These are phyloP conservation scores for Prinsepia uniflora DNA, from an alignment of 306 rosid species.

Conservation along the genomic window DNA sequence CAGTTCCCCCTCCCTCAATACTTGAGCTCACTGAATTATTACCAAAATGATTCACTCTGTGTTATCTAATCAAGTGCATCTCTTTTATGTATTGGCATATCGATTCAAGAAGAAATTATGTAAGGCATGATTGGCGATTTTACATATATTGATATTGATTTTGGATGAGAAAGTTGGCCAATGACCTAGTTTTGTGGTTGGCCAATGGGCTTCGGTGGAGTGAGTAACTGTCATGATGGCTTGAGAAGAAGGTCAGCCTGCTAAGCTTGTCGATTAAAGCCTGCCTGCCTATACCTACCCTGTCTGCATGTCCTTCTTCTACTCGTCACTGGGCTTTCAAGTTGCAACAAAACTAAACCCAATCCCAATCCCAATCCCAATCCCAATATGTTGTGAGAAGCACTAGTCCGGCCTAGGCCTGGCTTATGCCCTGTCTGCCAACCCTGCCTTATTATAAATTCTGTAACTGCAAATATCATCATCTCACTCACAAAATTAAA, in stretches of 20 bases:
- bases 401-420: not conserved
- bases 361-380: not conserved
- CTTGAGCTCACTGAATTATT: too few relatives aligned
- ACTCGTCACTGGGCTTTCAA: constrained; percentile 9
- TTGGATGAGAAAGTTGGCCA: not conserved
- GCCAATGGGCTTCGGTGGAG: constrained; percentile 8
- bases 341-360: not conserved
- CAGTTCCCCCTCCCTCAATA: too few relatives aligned
- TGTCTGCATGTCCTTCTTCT: not conserved
- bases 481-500: not conserved
- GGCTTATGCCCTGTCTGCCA: not conserved
- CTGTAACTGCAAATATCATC: not conserved
- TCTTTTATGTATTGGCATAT: too few relatives aligned
- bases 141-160: not conserved
- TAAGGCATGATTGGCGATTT: not conserved
- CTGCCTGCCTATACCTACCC: not conserved
- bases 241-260: not conserved
- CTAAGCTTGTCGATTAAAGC: not conserved
- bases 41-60: too few relatives aligned
- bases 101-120: too few relatives aligned
- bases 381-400: not conserved
- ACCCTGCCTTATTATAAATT: not conserved
- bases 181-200: not conserved
- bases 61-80: too few relatives aligned
- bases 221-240: not conserved